A percentile compares a stretch with the other conserved stretches of the same genome.
phyloP scores from a whole-genome alignment of 192 early-diverging fungal genomes.

The Coemansia sp. region DNA sequence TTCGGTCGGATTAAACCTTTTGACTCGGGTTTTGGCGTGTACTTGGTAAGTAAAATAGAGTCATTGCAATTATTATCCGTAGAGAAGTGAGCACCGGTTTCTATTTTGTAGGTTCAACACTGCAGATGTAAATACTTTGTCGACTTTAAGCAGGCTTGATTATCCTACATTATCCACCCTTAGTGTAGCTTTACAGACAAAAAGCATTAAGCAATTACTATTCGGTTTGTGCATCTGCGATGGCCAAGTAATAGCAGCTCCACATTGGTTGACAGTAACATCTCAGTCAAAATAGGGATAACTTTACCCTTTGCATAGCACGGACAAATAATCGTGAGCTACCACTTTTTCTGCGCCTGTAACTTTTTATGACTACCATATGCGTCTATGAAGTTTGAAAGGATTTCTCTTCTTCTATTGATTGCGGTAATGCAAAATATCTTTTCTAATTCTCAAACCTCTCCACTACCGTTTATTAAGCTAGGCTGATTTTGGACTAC shows the following conservation, averaged over 20 bases:
- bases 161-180: not conserved
- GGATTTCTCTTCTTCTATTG: not conserved
- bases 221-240: not conserved
- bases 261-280: not conserved
- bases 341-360: not conserved
- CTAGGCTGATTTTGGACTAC: not conserved
- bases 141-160: not conserved
- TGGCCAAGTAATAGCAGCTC: not conserved
- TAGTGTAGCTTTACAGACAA: not conserved
- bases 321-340: not conserved
- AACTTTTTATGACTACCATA: conserved; percentile 1
- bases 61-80: not conserved
- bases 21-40: not conserved
- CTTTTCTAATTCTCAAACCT: not conserved
- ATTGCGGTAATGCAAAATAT: not conserved
- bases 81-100: not conserved
- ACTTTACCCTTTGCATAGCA: not conserved
- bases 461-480: not conserved
- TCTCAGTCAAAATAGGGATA: not conserved
- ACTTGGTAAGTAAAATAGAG: not conserved
- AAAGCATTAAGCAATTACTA: not conserved
- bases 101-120: not conserved
- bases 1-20: not conserved
- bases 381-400: not conserved
- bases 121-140: not conserved